phyloP scores from a whole-genome alignment of 768 basidiomycete genomes.

The Lanmaoa pseudosensibilis region DNA sequence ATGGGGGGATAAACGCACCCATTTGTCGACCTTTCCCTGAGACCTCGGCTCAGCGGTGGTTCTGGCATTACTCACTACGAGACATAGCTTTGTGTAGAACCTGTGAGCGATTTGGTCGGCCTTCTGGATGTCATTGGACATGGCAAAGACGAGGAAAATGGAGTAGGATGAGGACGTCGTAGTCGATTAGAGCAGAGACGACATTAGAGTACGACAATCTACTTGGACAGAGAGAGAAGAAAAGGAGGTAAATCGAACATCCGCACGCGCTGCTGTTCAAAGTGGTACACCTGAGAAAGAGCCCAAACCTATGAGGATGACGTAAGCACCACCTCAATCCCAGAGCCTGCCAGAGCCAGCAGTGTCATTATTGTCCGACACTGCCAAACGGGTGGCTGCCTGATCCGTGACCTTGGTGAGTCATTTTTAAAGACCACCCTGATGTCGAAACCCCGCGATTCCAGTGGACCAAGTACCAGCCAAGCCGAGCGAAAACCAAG shows the following conservation, averaged over 20 bases:
- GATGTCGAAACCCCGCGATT: conserved; percentile 3
- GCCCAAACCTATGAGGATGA: conserved; percentile 18
- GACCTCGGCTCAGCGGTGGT: conserved; percentile 50
- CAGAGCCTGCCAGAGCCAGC: conserved; percentile 8
- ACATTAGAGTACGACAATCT: conserved; percentile 34
- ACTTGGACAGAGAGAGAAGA: conserved; percentile 12
- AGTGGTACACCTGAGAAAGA: conserved; percentile 17
- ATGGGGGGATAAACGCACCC: conserved; percentile 51
- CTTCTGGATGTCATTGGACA: conserved; percentile 58
- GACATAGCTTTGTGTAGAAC: conserved; percentile 80
- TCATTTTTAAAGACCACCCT: background rate
- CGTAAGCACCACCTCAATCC: conserved; percentile 24
- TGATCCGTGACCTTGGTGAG: too few species aligned
- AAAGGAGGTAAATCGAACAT: conserved; percentile 24
- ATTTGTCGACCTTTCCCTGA: conserved; percentile 69
- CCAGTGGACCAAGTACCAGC: conserved; percentile 1
- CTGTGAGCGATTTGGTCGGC: conserved; percentile 86
- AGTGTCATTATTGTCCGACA: background rate
- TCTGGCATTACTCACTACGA: conserved; percentile 71
- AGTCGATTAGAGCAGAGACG: conserved; percentile 25
- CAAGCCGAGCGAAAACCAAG: too few species aligned
- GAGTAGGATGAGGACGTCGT: conserved; percentile 4
- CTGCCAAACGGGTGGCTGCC: conserved; percentile 3
- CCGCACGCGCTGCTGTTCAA: conserved; percentile 17
- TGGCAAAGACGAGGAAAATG: conserved; percentile 32